phyloP scores from a whole-genome alignment of 345 rosid genomes.

The Excoecaria agallocha region DNA sequence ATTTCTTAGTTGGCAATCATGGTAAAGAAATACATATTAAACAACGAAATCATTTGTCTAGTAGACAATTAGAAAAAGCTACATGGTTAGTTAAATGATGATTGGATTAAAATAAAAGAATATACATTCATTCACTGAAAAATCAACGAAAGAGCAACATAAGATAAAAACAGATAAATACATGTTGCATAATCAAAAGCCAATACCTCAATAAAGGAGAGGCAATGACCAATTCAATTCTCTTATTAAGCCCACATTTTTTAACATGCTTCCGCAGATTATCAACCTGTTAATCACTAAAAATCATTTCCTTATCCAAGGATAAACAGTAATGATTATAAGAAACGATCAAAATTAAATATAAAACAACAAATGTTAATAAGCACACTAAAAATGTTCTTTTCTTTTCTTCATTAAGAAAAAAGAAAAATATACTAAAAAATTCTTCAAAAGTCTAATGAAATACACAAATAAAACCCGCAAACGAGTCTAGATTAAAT shows the following conservation, averaged over 20 bases:
- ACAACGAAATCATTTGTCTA: no score
- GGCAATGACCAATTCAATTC: constrained; percentile 56
- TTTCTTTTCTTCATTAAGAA: not conserved
- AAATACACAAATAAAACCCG: not conserved
- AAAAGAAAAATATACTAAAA: not conserved
- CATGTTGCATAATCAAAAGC: not conserved
- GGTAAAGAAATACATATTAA: no score
- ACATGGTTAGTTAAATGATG: no score
- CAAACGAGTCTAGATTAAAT: not conserved
- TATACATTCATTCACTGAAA: not conserved
- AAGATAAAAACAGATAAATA: not conserved
- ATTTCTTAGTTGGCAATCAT: no score
- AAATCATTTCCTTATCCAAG: no score
- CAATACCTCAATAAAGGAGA: constrained; percentile 66
- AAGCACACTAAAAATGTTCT: no score
- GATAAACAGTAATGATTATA: no score
- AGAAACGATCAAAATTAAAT: no score
- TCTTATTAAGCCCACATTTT: constrained; percentile 38
- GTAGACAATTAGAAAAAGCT: no score
- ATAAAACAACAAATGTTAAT: no score
- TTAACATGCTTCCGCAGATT: no score
- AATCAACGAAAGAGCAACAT: constrained; percentile 1
- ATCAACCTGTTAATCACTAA: not conserved
- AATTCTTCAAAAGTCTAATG: not conserved
- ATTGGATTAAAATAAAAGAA: no score